phyloP scores from a whole-genome alignment of 352 stramenopile genomes.

The Phytophthora megakarya region DNA sequence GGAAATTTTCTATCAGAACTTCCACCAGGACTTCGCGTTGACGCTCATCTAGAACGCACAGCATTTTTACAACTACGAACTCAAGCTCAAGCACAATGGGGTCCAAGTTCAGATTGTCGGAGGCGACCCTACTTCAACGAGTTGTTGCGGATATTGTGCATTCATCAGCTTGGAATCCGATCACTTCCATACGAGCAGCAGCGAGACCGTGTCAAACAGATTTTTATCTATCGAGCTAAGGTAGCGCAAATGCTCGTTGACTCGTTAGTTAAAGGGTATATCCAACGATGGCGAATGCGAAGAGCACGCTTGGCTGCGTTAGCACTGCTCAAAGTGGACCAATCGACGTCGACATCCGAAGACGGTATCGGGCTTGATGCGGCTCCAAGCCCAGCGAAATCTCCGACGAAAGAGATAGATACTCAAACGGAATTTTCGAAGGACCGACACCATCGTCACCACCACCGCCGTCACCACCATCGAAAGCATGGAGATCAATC shows the following conservation, averaged over 20 bases:
- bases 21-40: conserved; percentile 54
- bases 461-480: conserved; percentile 25
- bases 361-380: conserved; percentile 2
- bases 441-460: conserved; percentile 17
- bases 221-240: conserved; percentile 82
- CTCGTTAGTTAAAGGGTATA: conserved; percentile 64
- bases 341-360: conserved; percentile 25
- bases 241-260: conserved; percentile 80
- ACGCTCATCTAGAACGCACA: conserved; percentile 44
- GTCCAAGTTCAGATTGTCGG: conserved; percentile 30
- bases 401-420: conserved; percentile 28
- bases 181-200: conserved; percentile 82
- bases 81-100: conserved; percentile 64
- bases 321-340: conserved; percentile 22
- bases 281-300: conserved; percentile 59
- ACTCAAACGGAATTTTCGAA: conserved; percentile 29
- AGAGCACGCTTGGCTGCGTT: conserved; percentile 21
- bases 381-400: conserved; percentile 5
- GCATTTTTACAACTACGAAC: conserved; percentile 75
- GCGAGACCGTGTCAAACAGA: conserved; percentile 82
- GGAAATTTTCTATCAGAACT: conserved; percentile 60
- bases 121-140: conserved; percentile 81
- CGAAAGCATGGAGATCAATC: conserved; percentile 21
- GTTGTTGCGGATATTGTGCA: conserved; percentile 72
- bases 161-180: conserved; percentile 81